phyloP scores from a whole-genome alignment of 1,284 basidiomycete species.

The Malassezia sympodialis region DNA sequence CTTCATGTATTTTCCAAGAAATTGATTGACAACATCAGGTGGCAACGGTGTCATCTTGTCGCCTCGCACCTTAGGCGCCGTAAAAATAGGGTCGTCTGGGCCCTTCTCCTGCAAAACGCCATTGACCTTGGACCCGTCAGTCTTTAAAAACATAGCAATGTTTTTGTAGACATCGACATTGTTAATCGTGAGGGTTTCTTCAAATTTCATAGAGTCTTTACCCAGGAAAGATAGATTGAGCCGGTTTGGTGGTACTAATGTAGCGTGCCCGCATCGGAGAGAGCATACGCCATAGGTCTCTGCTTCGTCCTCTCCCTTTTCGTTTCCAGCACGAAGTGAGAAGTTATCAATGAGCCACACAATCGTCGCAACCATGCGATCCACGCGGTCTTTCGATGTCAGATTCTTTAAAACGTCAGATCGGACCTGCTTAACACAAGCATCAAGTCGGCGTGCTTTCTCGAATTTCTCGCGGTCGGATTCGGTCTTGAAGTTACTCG shows the following conservation, averaged over 20 bases:
- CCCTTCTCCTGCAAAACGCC: conserved; percentile 72
- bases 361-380: conserved; percentile 46
- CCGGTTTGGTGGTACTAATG: conserved; percentile 32
- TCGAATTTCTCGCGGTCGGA: conserved; percentile 47
- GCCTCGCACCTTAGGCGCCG: conserved; percentile 27
- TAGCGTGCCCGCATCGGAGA: conserved; percentile 43
- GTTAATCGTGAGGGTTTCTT: conserved; percentile 39
- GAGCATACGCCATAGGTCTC: conserved; percentile 48
- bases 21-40: conserved; percentile 41
- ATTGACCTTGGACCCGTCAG: conserved; percentile 34
- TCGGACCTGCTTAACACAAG: conserved; percentile 37
- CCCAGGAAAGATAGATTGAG: conserved; percentile 46
- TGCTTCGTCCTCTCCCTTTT: conserved; percentile 48
- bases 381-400: conserved; percentile 36
- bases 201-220: conserved; percentile 48
- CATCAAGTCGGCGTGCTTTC: conserved; percentile 44
- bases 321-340: conserved; percentile 46
- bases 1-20: conserved; percentile 42
- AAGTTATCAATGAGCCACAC: conserved; percentile 48
- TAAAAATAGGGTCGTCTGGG: conserved; percentile 80
- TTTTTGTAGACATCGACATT: conserved; percentile 44
- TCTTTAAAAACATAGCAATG: conserved; percentile 41
- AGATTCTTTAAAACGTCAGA: conserved; percentile 37
- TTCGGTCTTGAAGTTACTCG: conserved; percentile 44
- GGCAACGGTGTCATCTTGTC: conserved; percentile 27